Evolutionary conservation across 1,139 yeast species (phyloP).

Genomic region (Kurtzmaniella quercitrusa): DNA sequence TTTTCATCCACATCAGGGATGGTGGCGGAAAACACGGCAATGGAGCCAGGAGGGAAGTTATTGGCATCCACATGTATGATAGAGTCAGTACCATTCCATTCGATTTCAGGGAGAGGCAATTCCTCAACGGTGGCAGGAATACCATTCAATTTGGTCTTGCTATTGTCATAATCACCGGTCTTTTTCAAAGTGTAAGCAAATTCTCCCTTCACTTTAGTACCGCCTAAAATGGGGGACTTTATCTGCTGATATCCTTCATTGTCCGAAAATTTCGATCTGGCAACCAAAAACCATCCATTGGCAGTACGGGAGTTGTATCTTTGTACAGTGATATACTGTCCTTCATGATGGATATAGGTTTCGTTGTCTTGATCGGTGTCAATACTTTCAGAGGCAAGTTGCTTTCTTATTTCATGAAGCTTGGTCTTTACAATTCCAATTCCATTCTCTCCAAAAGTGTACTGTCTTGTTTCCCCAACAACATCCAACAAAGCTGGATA

Average conservation of each 20-base stretch:
- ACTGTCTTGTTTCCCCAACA: conserved; percentile 70
- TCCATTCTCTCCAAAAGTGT: conserved; percentile 57
- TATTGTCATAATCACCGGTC: conserved; percentile 45
- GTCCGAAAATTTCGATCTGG: conserved; percentile 69
- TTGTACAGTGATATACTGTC: conserved; percentile 87
- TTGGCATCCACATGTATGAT: conserved; percentile 50
- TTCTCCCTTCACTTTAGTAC: conserved; percentile 58
- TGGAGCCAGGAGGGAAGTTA: conserved; percentile 82
- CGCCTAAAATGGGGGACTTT: conserved; percentile 59
- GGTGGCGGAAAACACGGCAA: conserved; percentile 74
- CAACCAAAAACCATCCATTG: conserved; percentile 82
- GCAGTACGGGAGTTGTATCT: conserved; percentile 82
- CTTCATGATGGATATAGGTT: conserved; percentile 92
- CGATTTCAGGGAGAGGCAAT: conserved; percentile 48
- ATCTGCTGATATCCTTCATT: conserved; percentile 46
- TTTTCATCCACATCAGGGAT: conserved; percentile 52
- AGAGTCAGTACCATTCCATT: conserved; percentile 40
- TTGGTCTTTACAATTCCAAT: conserved; percentile 67
- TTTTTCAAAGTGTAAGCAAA: conserved; percentile 57
- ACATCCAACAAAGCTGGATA: conserved; percentile 78
- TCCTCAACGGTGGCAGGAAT: conserved; percentile 62
- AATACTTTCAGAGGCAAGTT: conserved; percentile 60
- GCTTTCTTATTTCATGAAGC: conserved; percentile 53
- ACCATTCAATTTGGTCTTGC: conserved; percentile 45
- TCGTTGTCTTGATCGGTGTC: conserved; percentile 74